Conservation (phyloP, 2,329 filamentous ascomycete species). For the Aureobasidium uvarum region DNA sequence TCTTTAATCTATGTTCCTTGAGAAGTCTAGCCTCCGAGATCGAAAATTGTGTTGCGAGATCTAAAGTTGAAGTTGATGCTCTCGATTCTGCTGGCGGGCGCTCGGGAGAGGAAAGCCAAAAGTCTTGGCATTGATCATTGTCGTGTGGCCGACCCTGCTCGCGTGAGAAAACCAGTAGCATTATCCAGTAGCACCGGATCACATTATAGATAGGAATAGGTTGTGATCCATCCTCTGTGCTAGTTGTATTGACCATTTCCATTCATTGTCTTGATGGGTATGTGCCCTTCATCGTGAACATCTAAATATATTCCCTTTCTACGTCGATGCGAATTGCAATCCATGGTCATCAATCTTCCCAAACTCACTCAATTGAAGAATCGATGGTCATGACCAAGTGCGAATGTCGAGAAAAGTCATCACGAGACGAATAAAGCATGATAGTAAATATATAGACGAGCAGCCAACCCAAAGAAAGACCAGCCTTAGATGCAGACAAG, state of each 20-base stretch:
- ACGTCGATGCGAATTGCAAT: too few relatives aligned
- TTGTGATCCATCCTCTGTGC: background rate
- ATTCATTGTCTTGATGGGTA: background rate
- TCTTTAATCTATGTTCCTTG: too few relatives aligned
- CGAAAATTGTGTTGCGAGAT: too few relatives aligned
- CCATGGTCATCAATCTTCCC: too few relatives aligned
- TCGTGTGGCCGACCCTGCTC: background rate
- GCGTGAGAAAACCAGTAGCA: background rate
- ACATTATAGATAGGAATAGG: too few relatives aligned
- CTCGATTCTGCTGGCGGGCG: too few relatives aligned
- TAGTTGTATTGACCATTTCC: background rate
- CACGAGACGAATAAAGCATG: background rate
- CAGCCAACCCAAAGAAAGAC: background rate
- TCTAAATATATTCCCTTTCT: background rate
- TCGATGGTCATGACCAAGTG: too few relatives aligned
- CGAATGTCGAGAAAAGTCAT: background rate
- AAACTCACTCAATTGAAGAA: too few relatives aligned
- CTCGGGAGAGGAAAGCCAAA: background rate
- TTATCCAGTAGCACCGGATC: too few relatives aligned
- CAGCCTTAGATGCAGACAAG: background rate
- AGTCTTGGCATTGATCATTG: background rate
- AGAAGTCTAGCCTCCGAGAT: too few relatives aligned
- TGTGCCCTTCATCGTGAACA: rapidly evolving
- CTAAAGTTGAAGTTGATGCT: too few relatives aligned
- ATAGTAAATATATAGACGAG: background rate